Percentiles rank a stretch among this genome's conserved stretches.
These are phyloP conservation scores for Polyporus tsugae DNA, from an alignment of 1,284 basidiomycete species.

Conservation along the genomic window DNA sequence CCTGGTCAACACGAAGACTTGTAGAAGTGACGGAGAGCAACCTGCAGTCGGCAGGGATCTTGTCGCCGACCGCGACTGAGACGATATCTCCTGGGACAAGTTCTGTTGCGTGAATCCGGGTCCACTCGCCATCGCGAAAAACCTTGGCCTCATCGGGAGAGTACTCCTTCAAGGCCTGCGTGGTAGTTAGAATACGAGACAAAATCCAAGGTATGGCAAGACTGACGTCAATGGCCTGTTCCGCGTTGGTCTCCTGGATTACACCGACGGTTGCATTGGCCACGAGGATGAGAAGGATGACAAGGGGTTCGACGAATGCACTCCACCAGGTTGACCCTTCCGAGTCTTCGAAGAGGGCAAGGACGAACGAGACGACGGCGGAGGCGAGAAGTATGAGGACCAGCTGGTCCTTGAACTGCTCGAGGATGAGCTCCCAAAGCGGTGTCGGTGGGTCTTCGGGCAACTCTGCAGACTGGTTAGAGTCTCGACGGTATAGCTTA, in stretches of 20 bases:
- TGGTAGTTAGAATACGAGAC: constrained; percentile 18
- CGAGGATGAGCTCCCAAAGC: constrained; percentile 92
- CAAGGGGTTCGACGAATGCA: constrained; percentile 92
- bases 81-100: constrained; percentile 96
- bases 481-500: constrained; percentile 11
- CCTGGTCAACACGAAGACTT: constrained; percentile 93
- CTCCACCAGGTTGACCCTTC: constrained; percentile 72
- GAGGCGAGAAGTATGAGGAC: constrained; percentile 94
- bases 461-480: constrained; percentile 62
- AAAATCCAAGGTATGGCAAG: constrained; percentile 18
- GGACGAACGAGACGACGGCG: constrained; percentile 88
- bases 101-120: constrained; percentile 82
- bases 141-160: constrained; percentile 95
- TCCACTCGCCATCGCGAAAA: constrained; percentile 76
- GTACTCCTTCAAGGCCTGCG: constrained; percentile 91
- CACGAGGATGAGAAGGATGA: constrained; percentile 92
- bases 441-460: constrained; percentile 92
- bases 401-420: constrained; percentile 98
- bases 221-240: constrained; percentile 93
- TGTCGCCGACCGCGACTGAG: constrained; percentile 90
- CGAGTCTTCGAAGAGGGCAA: constrained; percentile 85
- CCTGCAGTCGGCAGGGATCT: constrained; percentile 93
- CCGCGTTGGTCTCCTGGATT: constrained; percentile 93
- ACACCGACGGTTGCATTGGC: constrained; percentile 96
- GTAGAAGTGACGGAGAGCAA: constrained; percentile 90